Evolutionary conservation across 2,329 filamentous ascomycete genomes (phyloP).

Genomic region (Sporothrix phasma): DNA sequence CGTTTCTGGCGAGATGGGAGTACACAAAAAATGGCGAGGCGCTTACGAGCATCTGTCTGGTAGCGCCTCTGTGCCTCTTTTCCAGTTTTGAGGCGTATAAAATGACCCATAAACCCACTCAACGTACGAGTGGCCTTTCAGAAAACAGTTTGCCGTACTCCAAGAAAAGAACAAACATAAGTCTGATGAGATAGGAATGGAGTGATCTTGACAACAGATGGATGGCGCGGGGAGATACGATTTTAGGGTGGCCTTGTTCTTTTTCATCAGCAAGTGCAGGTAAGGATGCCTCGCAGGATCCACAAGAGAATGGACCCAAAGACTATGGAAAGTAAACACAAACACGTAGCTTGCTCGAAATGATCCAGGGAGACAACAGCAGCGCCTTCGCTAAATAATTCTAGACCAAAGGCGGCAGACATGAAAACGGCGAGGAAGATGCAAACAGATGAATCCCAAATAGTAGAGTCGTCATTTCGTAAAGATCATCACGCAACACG

Average conservation of each 20-base stretch:
- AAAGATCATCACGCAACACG: not conserved
- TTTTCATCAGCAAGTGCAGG: not conserved
- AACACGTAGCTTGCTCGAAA: not conserved
- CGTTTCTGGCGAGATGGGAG: not conserved
- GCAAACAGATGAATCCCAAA: not conserved
- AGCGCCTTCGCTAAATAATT: not conserved
- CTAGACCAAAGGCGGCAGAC: not conserved
- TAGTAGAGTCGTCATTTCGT: not conserved
- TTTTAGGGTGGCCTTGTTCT: not conserved
- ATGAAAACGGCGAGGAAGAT: not conserved
- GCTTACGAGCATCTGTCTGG: not conserved
- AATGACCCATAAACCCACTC: no score
- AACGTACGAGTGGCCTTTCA: no score
- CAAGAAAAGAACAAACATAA: not conserved
- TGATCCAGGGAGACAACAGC: not conserved
- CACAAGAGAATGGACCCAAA: not conserved
- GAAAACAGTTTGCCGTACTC: not conserved
- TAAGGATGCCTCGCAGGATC: not conserved
- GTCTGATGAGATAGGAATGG: no score
- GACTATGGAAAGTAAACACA: not conserved
- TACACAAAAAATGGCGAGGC: not conserved
- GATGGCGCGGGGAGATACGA: no score
- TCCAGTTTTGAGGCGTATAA: not conserved
- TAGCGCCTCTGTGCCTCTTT: not conserved
- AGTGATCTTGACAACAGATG: no score